Base-by-base conservation (phyloP, 208 protist species). In the Trypanosoma boissoni region DNA sequence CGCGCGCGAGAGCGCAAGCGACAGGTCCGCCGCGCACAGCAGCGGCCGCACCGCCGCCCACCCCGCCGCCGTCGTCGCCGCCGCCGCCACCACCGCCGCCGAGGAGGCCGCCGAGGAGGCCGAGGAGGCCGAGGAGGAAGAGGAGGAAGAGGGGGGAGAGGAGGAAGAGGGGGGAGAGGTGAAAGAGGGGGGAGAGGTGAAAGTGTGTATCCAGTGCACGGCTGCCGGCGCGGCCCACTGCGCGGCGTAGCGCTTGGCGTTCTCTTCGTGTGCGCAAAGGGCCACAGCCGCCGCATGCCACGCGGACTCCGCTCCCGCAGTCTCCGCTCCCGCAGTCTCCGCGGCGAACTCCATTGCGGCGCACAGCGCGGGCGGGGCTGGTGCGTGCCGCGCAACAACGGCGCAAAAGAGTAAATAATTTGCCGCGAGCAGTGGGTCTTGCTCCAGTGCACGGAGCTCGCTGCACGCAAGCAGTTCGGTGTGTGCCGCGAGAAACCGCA, bases 331-430 rank as follows among this genome's bases (percentile, higher is more conserved):
- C n/a, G n/a, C n/a, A n/a, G n/a, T n/a, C n/a, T n/a, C n/a, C n/a
- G n/a, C n/a, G n/a, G n/a, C n/a, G n/a, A n/a, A n/a, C 29, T 76
- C 58, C 18, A 87, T 68, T 10, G 54, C 54, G 7, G 76, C 49
- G 14, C 64, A 31, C 36, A 95, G 58, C 1, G 42, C 8, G 10
- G 23, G 26, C 4, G 77, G 69, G 1, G 86, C 37, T 5, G 64
- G 46, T 10, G 59, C 56, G 29, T 74, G 59, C 14, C 80, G 81
- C 54, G 61, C 58, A 21, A 85, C 64, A 18, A 91, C 72, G 12
- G 80, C 83, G 29, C 79, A 79, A 24, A 83, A 71, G 0, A 80
- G 45, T 1, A 92, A 62, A 45, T 92, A 91, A 45, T 95, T 95
- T 12, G 79, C 80, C 4, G 91, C 70, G 14, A 90, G 58, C n/a